Base-by-base conservation (phyloP, 345 rosid genomes). In the Brassica carinata region DNA sequence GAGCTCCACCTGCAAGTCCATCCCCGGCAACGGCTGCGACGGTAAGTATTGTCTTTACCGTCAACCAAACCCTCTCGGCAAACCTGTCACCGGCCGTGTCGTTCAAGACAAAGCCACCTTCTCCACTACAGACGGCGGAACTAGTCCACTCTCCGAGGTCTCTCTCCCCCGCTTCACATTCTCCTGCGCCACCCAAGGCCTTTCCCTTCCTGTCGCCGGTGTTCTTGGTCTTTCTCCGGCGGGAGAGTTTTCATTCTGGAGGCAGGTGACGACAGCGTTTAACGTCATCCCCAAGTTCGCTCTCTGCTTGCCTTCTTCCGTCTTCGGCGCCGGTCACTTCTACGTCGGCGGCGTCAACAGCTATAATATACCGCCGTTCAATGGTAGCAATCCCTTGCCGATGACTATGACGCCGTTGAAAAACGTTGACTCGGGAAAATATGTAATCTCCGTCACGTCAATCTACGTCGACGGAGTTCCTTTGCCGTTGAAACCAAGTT, bases 1-100 rank as follows among this genome's bases (percentile, higher is more conserved):
- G 1, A 79, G 69, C 78, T 62, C 79, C 1, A 67, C 69, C 3
- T 79, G 83, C 64, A 65, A 61, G 26, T 31, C 69, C 17, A 19
- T 79, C 40, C 48, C 73, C 19, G 82, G 67, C 3, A 66, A 11
- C 6, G 64, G 29, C 19, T 79, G 83, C 64, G 31, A 8, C 34
- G 15, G 31, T 0, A 73, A 31, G 11, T 5, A 5, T 2, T 80
- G 79, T 30, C 67, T 73, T 30, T 69, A 33, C 73, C 34, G 33
- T 0, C 79, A 68, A 62, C 64, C 36, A 19, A 69, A 45, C 59
- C 83, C 79, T 19, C 31, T 74, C 11, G 51, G 70, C 2, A 3
- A 13, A 31, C 63, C 17, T 48, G 58, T 51, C 58, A 78, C 70
- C 30, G 43, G 79, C 70, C 74, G 71, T 61, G 71, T 55, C 26